Base-by-base conservation (phyloP, 768 basidiomycete genomes). In the Tylopilus rubrobrunneus region DNA sequence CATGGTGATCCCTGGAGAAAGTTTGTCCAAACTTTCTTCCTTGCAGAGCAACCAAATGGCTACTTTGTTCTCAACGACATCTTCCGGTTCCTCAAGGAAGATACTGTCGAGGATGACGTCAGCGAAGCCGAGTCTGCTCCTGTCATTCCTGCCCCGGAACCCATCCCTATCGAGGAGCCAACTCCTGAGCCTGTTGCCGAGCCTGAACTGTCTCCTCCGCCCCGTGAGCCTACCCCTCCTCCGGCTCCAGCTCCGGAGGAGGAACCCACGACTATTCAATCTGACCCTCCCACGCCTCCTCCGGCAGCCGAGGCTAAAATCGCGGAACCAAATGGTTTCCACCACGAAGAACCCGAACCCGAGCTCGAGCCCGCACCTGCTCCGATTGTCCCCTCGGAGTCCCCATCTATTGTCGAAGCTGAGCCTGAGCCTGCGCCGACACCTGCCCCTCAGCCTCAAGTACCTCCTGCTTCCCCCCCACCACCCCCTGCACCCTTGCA, bases 21-120 rank as follows among this genome's bases (percentile, higher is more conserved):
- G 76, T 99, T 99, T 65, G 95, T 94, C 11, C 97, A 99, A 76
- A 98, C 96, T 7, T 98, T 99, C 77, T 98, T 99, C 89, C 87
- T 99, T 51, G 97, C 97, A 37, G 94, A 98, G 73, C 97, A 99
- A 74, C 92, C 93, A 14, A 97, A 96, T 62, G 97, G 97, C 41
- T 99, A 98, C 78, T 99, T 96, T 69, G 97, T 99, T 60, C 86
- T 99, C 74, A 99, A 99, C 74, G 97, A 99, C 76, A 98, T 98
- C 77, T 99, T 98, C 86, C 89, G 97, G 56, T 98, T 97, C 81
- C 78, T 99, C 59, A 98, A 97, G 77, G 97, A 98, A 75, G 94
- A 98, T 67, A 75, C 82, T 8, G 86, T 90, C 50, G 92, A 92
- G 60, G 92, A 91, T 52, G 89, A 89, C 44, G 79, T 68, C 67